phyloP scores from a whole-genome alignment of 2,329 filamentous ascomycete genomes.

The Aspergillus chevalieri region DNA sequence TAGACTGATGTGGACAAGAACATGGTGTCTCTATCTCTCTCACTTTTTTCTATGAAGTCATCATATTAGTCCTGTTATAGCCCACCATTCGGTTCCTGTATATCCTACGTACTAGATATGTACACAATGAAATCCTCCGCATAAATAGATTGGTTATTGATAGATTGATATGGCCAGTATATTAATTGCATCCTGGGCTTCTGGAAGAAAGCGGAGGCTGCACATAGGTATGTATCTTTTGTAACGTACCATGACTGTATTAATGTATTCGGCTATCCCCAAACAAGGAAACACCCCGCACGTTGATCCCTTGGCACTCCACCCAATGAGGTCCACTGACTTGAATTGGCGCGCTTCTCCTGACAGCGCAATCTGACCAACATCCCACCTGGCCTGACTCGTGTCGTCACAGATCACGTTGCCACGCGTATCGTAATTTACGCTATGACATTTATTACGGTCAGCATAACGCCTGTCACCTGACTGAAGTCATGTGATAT shows the following conservation, averaged over 20 bases:
- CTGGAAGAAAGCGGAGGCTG: slow-evolving; percentile 5
- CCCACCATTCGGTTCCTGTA: too few relatives aligned
- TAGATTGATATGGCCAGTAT: not conserved
- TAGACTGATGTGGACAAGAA: too few relatives aligned
- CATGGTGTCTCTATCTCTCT: too few relatives aligned
- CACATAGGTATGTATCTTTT: not conserved
- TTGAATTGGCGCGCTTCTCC: not conserved
- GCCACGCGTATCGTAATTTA: not conserved
- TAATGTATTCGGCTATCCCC: not conserved
- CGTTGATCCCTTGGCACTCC: not conserved
- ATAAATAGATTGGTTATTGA: too few relatives aligned
- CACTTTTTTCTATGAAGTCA: too few relatives aligned
- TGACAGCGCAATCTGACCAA: slow-evolving; percentile 3
- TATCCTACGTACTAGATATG: too few relatives aligned
- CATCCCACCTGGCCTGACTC: slow-evolving; percentile 12
- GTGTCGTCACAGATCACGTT: slow-evolving; percentile 13
- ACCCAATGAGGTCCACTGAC: not conserved
- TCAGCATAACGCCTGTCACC: not conserved
- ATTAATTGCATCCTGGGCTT: not conserved
- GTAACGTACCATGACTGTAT: not conserved
- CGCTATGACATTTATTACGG: too few relatives aligned
- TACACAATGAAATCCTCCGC: too few relatives aligned
- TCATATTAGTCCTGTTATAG: too few relatives aligned
- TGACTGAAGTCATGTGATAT: not conserved
- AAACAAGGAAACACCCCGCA: slow-evolving; percentile 9